Base-by-base conservation (phyloP, 2,329 filamentous ascomycete species). In the Lachnum nothofagi region DNA sequence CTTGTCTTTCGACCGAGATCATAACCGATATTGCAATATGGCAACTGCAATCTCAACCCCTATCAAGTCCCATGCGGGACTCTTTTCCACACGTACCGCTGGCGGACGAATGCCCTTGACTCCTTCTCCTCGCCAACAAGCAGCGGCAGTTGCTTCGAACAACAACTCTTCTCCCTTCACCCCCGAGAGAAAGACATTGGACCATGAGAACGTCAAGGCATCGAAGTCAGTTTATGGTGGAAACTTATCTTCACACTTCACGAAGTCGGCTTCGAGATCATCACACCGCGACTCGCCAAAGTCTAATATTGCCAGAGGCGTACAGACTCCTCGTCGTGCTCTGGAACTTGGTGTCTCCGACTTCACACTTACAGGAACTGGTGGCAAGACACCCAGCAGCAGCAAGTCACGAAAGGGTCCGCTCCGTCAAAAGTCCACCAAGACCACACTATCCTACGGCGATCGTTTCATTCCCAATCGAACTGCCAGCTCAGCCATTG, bases 391-490 rank as follows among this genome's bases (percentile, higher is more conserved):
- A 3, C 83, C 86, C 9, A 61, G 70, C 41, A 76, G 72, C 63
- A 65, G 71, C 60, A 79, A 79, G 29, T 72, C 77, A 64, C 73
- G 74, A 62, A 83, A 85, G 65, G 66, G 55, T 9, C 62, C 72
- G 12, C 61, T 77, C 70, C 67, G 75, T 63, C 67, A 77, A 66
- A 79, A 82, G 74, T 58, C 76, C 52, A 58, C 69, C 64, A 94
- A 94, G 79, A 91, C 87, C 12, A 89, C 86, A 1, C 68, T 91
- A 49, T 84, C 81, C 68, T 93, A 91, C 62, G 78, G 84, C 33
- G 93, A 98, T 69, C 85, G 93, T 45, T 98, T 97, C 75, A 97
- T 98, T 59, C 91, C 93, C 59, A 96, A 95, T 75, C 86, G 93
- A 25, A 80, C 79, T 42, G 87, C 91, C 57, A 95, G 91, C 74